Conservation (phyloP, 257 asterid genomes). For the Capsicum rhomboideum region DNA sequence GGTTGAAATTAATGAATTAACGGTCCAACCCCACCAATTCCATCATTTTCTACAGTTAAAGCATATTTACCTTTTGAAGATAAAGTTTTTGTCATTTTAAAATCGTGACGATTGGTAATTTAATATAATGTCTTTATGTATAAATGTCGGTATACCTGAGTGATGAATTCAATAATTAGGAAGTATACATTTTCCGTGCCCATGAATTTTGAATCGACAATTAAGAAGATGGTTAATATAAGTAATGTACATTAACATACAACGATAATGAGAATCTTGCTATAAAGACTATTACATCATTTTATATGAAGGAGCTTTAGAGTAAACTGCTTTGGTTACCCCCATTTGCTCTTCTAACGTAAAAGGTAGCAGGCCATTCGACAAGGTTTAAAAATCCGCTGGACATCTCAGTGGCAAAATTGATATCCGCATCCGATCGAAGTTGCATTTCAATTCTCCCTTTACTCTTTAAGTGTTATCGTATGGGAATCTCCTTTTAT, state of each 20-base stretch:
- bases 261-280: background rate
- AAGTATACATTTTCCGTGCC: background rate
- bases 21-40: background rate
- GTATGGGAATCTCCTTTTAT: background rate
- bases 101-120: background rate
- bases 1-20: background rate
- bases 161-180: background rate
- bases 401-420: too few species aligned
- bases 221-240: background rate
- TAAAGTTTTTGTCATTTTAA: background rate
- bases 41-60: background rate
- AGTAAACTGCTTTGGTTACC: too few species aligned
- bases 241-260: background rate
- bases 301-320: too few species aligned
- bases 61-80: background rate
- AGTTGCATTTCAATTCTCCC: too few species aligned
- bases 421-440: too few species aligned
- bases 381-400: too few species aligned
- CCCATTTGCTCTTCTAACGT: too few species aligned
- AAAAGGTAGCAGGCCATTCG: too few species aligned
- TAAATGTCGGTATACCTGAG: background rate
- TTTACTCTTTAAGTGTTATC: too few species aligned
- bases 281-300: too few species aligned
- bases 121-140: background rate
- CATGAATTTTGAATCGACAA: background rate